These are phyloP conservation scores for Aspergillus affinis DNA, from an alignment of 495 filamentous ascomycete genomes.

Conservation along the genomic window DNA sequence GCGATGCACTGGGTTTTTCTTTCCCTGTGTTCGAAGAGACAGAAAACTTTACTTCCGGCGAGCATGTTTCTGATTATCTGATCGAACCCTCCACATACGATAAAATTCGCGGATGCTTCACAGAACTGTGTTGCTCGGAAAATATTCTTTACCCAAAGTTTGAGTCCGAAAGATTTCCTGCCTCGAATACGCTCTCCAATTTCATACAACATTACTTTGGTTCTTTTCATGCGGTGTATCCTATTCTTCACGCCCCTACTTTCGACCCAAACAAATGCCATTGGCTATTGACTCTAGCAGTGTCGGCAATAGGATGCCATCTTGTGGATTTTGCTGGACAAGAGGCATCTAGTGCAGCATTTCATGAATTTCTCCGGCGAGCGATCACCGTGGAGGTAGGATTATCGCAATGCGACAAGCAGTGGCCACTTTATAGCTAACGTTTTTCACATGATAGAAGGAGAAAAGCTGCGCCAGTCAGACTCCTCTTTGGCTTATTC, in stretches of 20 bases:
- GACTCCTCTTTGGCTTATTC: constrained; percentile 36
- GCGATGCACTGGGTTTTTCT: constrained; percentile 17
- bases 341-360: constrained; percentile 30
- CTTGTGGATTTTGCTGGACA: constrained; percentile 26
- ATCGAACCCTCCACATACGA: constrained; percentile 37
- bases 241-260: constrained; percentile 43
- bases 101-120: constrained; percentile 34
- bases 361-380: constrained; percentile 47
- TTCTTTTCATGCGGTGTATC: constrained; percentile 45
- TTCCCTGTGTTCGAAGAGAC: constrained; percentile 27
- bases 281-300: constrained; percentile 44
- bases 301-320: constrained; percentile 48
- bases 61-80: constrained; percentile 11
- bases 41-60: constrained; percentile 18
- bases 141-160: constrained; percentile 39
- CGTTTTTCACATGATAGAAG: constrained; percentile 24
- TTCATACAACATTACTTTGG: constrained; percentile 40
- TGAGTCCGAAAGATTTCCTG: constrained; percentile 36
- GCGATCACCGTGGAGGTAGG: constrained; percentile 39
- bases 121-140: constrained; percentile 35
- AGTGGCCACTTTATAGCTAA: neutral
- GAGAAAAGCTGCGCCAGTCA: constrained; percentile 21
- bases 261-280: constrained; percentile 40
- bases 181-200: constrained; percentile 25
- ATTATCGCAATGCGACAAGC: neutral